These are phyloP conservation scores for Rhododendron griersonianum DNA, from an alignment of 148 eudicot species.

Conservation along the genomic window DNA sequence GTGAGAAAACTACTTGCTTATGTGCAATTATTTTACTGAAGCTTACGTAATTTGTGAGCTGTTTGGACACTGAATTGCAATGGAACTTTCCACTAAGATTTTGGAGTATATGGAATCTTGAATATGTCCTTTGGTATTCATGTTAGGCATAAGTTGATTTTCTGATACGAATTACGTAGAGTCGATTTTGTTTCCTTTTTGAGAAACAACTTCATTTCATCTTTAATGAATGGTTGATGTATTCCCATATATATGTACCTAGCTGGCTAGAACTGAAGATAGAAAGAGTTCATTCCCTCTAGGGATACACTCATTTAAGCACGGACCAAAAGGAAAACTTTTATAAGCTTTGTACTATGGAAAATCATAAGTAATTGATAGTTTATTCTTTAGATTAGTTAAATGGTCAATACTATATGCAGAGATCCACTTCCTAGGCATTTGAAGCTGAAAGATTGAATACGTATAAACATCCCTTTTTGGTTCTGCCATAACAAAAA, in stretches of 20 bases:
- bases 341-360: background rate
- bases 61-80: background rate
- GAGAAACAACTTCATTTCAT: background rate
- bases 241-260: background rate
- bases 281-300: background rate
- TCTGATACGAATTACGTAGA: background rate
- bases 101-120: background rate
- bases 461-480: constrained; percentile 25
- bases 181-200: background rate
- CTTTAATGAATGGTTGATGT: background rate
- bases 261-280: background rate
- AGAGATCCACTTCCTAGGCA: constrained; percentile 28
- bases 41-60: background rate
- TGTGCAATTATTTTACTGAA: background rate
- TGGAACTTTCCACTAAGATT: background rate
- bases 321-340: background rate
- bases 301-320: background rate
- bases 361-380: background rate
- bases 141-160: background rate
- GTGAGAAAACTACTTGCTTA: constrained; percentile 36
- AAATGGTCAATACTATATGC: background rate
- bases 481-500: constrained; percentile 24
- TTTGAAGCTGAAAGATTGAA: constrained; percentile 39
- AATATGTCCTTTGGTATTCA: background rate
- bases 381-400: background rate